Conservation (phyloP, 1,284 basidiomycete species). For the Caloboletus inedulis region DNA sequence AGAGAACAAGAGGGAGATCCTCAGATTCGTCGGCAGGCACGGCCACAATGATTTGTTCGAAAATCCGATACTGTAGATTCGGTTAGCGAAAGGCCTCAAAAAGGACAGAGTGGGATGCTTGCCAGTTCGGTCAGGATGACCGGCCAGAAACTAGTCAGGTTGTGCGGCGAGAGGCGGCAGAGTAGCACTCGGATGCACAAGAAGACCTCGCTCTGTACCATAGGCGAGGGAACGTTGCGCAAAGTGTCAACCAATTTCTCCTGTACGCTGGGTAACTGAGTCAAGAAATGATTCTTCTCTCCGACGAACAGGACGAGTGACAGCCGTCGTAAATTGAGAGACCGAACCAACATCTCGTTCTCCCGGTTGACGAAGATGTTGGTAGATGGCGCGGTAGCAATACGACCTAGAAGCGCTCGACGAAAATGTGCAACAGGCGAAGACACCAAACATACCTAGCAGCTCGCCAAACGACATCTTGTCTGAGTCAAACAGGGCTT, state of each 20-base stretch:
- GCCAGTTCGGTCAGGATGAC: conserved; percentile 92
- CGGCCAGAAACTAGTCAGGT: conserved; percentile 96
- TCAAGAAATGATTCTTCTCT: conserved; percentile 87
- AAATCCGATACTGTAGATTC: conserved; percentile 61
- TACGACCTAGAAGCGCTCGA: conserved; percentile 53
- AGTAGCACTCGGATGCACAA: conserved; percentile 90
- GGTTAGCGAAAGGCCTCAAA: conserved; percentile 15
- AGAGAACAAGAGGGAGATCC: conserved; percentile 76
- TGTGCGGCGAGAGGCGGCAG: conserved; percentile 89
- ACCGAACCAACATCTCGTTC: conserved; percentile 88
- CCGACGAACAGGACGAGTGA: conserved; percentile 84
- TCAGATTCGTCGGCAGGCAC: conserved; percentile 78
- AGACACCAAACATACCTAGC: conserved; percentile 51
- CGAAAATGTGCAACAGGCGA: conserved; percentile 3
- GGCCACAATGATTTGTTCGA: conserved; percentile 63
- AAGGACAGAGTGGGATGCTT: conserved; percentile 22
- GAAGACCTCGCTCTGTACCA: conserved; percentile 93
- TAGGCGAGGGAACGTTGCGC: conserved; percentile 74
- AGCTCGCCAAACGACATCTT: conserved; percentile 85
- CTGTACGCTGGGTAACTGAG: conserved; percentile 89
- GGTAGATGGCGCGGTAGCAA: conserved; percentile 82
- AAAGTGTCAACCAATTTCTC: conserved; percentile 96
- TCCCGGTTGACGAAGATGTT: conserved; percentile 98
- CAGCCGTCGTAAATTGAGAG: conserved; percentile 83
- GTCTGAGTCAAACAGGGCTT: conserved; percentile 80